Base-by-base conservation (phyloP, 2,329 filamentous ascomycete species). In the Polychaeton citri region DNA sequence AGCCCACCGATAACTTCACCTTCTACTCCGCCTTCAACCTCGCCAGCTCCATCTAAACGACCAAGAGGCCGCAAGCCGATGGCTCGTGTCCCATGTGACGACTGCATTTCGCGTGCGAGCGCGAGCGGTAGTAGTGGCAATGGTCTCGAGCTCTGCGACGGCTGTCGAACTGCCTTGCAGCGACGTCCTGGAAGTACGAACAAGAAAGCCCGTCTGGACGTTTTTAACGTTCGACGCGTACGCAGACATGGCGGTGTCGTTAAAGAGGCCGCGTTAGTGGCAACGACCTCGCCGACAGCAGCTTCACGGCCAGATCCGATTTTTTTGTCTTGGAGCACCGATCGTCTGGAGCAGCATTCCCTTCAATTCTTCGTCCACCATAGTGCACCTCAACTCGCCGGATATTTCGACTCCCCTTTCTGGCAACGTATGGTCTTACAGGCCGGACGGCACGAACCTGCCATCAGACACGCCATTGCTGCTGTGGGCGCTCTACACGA, bases 61-160 rank as follows among this genome's bases (percentile, higher is more conserved):
- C 24, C 24, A 12, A 28, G 24, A 28, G 40, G 42, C n/a, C 41
- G 43, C 10, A 32, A 37, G 30, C 20, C 39, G 10, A 34, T 32
- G 2, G 31, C 36, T 15, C 40, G 41, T 34, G 44, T 48, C 6
- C 48, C 48, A 7, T 51, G 48, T 30, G 44, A 47, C 21, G 42
- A 47, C 1, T 51, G 47, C 35, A 49, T 51, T 15, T 35, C 35
- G 30, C 42, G 47, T n/a, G 47, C 48, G n/a, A 51, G 48, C 34
- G 30, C 35, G 16, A 33, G 21, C 4, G 19, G 35, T 12, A 35
- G 38, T 26, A 38, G 38, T 18, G 30, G 30, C n/a, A 33, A 36
- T n/a, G 37, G 39, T 21, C 34, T 47, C 19, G 40, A 47, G 30
- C 41, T 49, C 8, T 50, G 47, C 36, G 44, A 46, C 4, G 34